phyloP scores from a whole-genome alignment of 495 filamentous ascomycete genomes.

The Aspergillus hancockii region DNA sequence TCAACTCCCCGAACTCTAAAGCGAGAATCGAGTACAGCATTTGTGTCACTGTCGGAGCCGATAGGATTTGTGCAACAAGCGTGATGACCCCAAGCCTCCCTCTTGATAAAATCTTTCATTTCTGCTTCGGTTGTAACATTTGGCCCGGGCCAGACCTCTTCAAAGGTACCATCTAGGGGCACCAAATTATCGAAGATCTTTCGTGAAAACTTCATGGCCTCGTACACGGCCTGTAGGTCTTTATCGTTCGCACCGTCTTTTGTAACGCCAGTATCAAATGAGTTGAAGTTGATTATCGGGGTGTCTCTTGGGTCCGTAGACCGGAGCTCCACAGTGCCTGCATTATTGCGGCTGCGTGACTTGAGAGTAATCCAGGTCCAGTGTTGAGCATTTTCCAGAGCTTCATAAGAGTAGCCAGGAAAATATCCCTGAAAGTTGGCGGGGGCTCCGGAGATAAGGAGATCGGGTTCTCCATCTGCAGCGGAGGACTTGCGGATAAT shows the following conservation, averaged over 20 bases:
- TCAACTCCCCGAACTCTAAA: conserved; percentile 58
- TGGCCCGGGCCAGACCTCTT: conserved; percentile 51
- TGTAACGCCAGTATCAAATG: conserved; percentile 45
- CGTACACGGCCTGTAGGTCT: conserved; percentile 49
- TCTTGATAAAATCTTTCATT: conserved; percentile 49
- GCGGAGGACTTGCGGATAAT: conserved; percentile 47
- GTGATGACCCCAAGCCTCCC: conserved; percentile 61
- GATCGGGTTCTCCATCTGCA: conserved; percentile 45
- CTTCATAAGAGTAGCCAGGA: conserved; percentile 36
- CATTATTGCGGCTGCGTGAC: conserved; percentile 49
- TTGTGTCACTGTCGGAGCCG: conserved; percentile 52
- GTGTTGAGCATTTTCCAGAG: conserved; percentile 25
- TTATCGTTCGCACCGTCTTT: conserved; percentile 36
- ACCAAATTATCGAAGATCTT: conserved; percentile 36
- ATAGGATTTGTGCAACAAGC: conserved; percentile 60
- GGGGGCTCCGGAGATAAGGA: conserved; percentile 56
- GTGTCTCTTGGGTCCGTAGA: conserved; percentile 52
- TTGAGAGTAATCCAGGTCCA: conserved; percentile 55
- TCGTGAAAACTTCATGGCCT: conserved; percentile 47
- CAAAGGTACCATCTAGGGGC: conserved; percentile 35
- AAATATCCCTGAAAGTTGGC: conserved; percentile 48
- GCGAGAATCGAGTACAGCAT: conserved; percentile 58
- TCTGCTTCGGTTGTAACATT: conserved; percentile 39
- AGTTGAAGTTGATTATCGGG: conserved; percentile 58
- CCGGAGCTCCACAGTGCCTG: conserved; percentile 48